Percentiles rank a stretch among this genome's conserved stretches.
These are phyloP conservation scores for Trametes gibbosa DNA, from an alignment of 768 basidiomycete species.

Conservation along the genomic window DNA sequence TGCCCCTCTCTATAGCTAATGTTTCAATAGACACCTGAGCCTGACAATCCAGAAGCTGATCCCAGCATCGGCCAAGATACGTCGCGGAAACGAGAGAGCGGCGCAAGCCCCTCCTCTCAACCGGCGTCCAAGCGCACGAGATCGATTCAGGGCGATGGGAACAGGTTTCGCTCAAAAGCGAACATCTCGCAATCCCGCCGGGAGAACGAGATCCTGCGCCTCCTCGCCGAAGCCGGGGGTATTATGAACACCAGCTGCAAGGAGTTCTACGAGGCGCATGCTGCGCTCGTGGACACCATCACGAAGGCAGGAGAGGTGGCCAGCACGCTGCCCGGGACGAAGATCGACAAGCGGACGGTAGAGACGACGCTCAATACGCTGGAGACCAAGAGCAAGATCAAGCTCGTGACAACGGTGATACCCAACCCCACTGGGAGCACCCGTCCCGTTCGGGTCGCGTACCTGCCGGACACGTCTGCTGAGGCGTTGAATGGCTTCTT, in stretches of 20 bases:
- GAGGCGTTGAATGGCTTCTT: slow-evolving; percentile 59
- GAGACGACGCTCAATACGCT: slow-evolving; percentile 56
- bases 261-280: slow-evolving; percentile 68
- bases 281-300: slow-evolving; percentile 57
- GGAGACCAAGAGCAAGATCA: slow-evolving; percentile 66
- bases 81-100: slow-evolving; percentile 9
- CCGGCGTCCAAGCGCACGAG: slow-evolving; percentile 16
- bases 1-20: background rate
- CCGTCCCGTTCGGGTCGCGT: slow-evolving; percentile 59
- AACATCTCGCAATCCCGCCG: slow-evolving; percentile 79
- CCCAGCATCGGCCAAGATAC: background rate
- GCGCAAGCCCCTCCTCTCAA: slow-evolving; percentile 7
- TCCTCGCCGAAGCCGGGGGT: slow-evolving; percentile 66
- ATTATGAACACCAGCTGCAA: slow-evolving; percentile 63
- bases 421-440: slow-evolving; percentile 55
- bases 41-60: background rate
- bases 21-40: slow-evolving; percentile 6
- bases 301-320: slow-evolving; percentile 61
- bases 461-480: slow-evolving; percentile 57
- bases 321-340: slow-evolving; percentile 66
- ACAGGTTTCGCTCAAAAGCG: slow-evolving; percentile 36
- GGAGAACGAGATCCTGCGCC: slow-evolving; percentile 73
- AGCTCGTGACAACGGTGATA: slow-evolving; percentile 64
- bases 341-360: slow-evolving; percentile 72
- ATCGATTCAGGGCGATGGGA: slow-evolving; percentile 1